Evolutionary conservation across 2,329 filamentous ascomycete genomes (phyloP), one percentile per base, ranked within the genome.

Genomic region (Colletotrichum sp.): DNA sequence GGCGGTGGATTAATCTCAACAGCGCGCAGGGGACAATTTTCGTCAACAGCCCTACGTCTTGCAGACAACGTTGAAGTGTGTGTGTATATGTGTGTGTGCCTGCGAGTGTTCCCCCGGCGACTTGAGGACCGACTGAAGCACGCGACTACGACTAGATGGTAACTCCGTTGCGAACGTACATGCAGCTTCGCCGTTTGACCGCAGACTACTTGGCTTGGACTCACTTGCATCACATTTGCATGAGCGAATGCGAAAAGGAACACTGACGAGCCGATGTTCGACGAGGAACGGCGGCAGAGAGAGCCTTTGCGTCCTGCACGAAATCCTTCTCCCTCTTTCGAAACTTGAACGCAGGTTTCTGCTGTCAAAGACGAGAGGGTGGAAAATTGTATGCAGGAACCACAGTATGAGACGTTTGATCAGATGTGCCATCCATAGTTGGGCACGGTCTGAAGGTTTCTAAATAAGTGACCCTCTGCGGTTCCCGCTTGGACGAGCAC

Each of bases 341-440:
- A 52, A 52, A 52, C 44, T 21, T 52, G 44, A 52, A 52, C 44
- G n/a, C 32, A 8, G n/a, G 10, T 26, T 21, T 49, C 44, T 52
- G 9, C 8, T 18, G 44, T 21, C 44, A 52, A 52, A 52, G 44
- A 52, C n/a, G 44, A 21, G 44, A 21, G 44, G 21, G 21, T 15
- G 24, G 9, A 52, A 52, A 52, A 52, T 21, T 21, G 12, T 52
- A 62, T 62, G 28, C 59, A 66, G 64, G 39, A 66, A 36, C 36
- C 60, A 28, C 26, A 44, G 21, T 44, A 68, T 69, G 65, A 75
- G 67, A 76, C 72, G 72, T 72, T 68, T 76, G 68, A 77, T 77
- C 75, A 52, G 72, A 71, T 72, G 68, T 69, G 59, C 55, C 75
- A 69, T 72, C 72, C 72, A 76, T 70, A 68, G 63, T 71, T 34